Base-by-base conservation (phyloP, 1,284 basidiomycete species). In the Meripilus lineatus region DNA sequence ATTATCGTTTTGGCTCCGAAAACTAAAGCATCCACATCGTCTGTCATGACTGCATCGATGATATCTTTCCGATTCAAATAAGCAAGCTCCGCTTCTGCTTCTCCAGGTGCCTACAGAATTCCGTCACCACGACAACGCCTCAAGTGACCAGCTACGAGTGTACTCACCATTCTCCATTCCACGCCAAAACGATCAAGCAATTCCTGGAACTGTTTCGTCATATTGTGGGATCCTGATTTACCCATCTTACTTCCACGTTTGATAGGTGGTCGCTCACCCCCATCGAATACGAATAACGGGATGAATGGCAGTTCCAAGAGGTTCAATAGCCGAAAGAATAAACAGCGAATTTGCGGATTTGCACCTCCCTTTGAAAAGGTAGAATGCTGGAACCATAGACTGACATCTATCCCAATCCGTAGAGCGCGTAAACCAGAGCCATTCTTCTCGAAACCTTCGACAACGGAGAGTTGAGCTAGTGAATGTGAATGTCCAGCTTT, bases 271-370 rank as follows among this genome's bases (percentile, higher is more conserved):
- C 81, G 67, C 20, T 71, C 54, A 0, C 74, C 68, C 0, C 85
- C 86, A 59, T 89, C 86, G 54, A 87, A 86, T 2, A 89, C 77
- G 58, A 89, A 86, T 0, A 88, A 59, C 1, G 77, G 75, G 15
- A 79, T 58, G 32, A 84, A 59, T 0, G 84, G 81, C 5, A 79
- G 64, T 34, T 65, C 58, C 3, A 75, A 54, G 5, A 87, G 64
- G 2, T 61, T 61, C 11, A 65, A 59, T 15, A 70, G 48, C n/a
- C 65, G 62, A 47, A 68, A 74, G 51, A 74, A 72, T 3, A 74
- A 51, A 1, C 58, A 52, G 3, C 69, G 59, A 13, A 72, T 50
- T 44, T 66, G 63, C 5, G 66, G 66, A 46, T 71, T 72, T 35
- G 65, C 66, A 17, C 72, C 71, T 20, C 58, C 62, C 49, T 67